Conservation (phyloP, 768 basidiomycete species). For the Sarcomyxa edulis region DNA sequence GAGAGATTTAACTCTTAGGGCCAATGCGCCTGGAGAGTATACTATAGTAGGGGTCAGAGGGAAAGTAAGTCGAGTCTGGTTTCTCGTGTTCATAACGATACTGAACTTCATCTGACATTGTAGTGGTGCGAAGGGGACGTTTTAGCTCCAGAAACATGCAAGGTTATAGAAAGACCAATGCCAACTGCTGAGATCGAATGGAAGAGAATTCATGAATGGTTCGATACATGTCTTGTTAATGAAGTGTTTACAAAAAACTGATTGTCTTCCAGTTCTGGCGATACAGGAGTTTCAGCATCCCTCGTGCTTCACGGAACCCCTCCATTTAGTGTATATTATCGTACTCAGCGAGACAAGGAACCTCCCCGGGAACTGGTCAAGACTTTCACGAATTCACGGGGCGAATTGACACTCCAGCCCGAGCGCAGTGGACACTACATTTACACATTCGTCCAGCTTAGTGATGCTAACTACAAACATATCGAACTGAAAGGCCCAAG, state of each 20-base stretch:
- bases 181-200: conserved; percentile 86
- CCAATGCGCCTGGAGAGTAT: conserved; percentile 72
- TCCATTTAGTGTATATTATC: conserved; percentile 84
- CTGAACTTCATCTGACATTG: conserved; percentile 7
- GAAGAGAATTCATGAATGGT: conserved; percentile 92
- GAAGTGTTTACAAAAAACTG: conserved; percentile 5
- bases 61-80: conserved; percentile 33
- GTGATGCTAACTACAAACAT: conserved; percentile 80
- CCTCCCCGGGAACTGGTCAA: conserved; percentile 52
- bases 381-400: conserved; percentile 63
- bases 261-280: conserved; percentile 58
- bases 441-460: conserved; percentile 74
- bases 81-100: conserved; percentile 1
- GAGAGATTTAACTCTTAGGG: conserved; percentile 42
- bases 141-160: conserved; percentile 75
- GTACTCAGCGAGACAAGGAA: conserved; percentile 65
- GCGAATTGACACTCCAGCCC: conserved; percentile 81
- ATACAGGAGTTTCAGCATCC: conserved; percentile 86
- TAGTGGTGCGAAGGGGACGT: conserved; percentile 80
- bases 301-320: conserved; percentile 85
- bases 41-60: conserved; percentile 66
- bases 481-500: conserved; percentile 69
- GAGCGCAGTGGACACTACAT: conserved; percentile 86
- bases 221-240: conserved; percentile 10
- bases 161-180: conserved; percentile 65